Evolutionary conservation across 352 stramenopile species (phyloP).

Genomic region (Globisporangium perplexum): DNA sequence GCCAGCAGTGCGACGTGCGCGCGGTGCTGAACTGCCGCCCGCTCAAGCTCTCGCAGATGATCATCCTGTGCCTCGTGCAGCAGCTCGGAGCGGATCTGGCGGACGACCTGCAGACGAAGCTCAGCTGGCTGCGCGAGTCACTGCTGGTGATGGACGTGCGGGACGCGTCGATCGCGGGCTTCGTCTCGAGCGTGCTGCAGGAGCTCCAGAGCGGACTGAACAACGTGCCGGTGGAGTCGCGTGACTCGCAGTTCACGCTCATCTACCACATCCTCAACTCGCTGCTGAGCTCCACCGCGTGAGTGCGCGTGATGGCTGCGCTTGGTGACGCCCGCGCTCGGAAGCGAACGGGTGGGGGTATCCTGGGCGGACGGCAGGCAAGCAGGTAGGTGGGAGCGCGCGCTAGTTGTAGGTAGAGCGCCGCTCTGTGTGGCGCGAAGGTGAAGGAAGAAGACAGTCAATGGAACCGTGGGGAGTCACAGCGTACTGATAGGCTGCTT

Average conservation of each 20-base stretch:
- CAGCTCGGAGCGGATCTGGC: slow-evolving; percentile 67
- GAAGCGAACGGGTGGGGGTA: background rate
- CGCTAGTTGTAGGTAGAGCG: slow-evolving; percentile 1
- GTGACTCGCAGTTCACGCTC: slow-evolving; percentile 80
- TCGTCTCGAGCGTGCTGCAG: slow-evolving; percentile 72
- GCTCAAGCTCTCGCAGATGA: slow-evolving; percentile 78
- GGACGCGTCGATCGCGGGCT: slow-evolving; percentile 66
- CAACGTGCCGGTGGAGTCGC: slow-evolving; percentile 42
- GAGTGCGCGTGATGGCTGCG: background rate
- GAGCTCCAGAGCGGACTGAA: slow-evolving; percentile 66
- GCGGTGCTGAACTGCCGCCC: slow-evolving; percentile 56
- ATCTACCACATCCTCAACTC: slow-evolving; percentile 85
- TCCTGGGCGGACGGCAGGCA: background rate
- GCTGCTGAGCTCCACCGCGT: slow-evolving; percentile 54
- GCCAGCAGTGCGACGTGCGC: slow-evolving; percentile 58
- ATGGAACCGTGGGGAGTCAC: background rate
- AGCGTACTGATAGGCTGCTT: no score
- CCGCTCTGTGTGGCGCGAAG: background rate
- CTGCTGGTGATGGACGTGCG: slow-evolving; percentile 78
- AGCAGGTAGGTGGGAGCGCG: background rate
- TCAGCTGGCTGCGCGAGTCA: slow-evolving; percentile 74
- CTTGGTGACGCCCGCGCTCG: background rate
- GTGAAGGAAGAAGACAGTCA: background rate
- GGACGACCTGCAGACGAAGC: slow-evolving; percentile 61
- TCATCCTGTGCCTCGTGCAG: slow-evolving; percentile 81